Evolutionary conservation across 805 yeast species (phyloP).

Genomic region (Dipodascus albidus): DNA sequence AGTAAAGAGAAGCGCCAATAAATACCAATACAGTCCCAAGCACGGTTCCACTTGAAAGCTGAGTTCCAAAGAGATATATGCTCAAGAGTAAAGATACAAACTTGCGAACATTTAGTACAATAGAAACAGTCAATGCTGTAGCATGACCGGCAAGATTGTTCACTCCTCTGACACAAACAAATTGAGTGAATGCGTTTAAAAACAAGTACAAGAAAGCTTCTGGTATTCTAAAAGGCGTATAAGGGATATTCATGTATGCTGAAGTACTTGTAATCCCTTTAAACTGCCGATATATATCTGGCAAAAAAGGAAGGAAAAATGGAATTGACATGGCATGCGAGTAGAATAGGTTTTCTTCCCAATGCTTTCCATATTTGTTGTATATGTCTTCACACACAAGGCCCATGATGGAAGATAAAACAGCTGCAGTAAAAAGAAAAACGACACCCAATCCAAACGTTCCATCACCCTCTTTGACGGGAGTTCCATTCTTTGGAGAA

Average conservation of each 20-base stretch:
- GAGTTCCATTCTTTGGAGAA: conserved; percentile 11
- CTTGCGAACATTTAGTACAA: conserved; percentile 50
- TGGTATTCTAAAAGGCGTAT: conserved; percentile 17
- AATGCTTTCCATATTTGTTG: conserved; percentile 40
- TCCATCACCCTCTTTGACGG: conserved; percentile 10
- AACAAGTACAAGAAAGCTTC: conserved; percentile 24
- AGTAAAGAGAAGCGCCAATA: conserved; percentile 42
- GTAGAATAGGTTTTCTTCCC: conserved; percentile 58
- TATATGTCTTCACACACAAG: conserved; percentile 43
- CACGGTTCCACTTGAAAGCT: conserved; percentile 28
- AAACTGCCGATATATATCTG: conserved; percentile 26
- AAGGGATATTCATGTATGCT: conserved; percentile 10
- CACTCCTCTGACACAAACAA: conserved; percentile 57
- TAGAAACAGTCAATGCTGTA: conserved; percentile 51
- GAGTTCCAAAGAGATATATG: conserved; percentile 39
- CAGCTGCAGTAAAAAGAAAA: conserved; percentile 36
- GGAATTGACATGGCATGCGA: conserved; percentile 47
- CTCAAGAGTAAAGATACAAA: conserved; percentile 49
- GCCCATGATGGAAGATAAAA: conserved; percentile 46
- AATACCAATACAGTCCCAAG: conserved; percentile 45
- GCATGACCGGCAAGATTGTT: conserved; percentile 46
- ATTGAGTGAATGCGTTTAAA: conserved; percentile 42
- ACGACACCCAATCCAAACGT: conserved; percentile 29
- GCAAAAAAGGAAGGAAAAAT: conserved; percentile 32
- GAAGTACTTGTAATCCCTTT: conserved; percentile 10